These are phyloP conservation scores for Penicillium malachiteum DNA, from an alignment of 495 filamentous ascomycete genomes.

Conservation along the genomic window DNA sequence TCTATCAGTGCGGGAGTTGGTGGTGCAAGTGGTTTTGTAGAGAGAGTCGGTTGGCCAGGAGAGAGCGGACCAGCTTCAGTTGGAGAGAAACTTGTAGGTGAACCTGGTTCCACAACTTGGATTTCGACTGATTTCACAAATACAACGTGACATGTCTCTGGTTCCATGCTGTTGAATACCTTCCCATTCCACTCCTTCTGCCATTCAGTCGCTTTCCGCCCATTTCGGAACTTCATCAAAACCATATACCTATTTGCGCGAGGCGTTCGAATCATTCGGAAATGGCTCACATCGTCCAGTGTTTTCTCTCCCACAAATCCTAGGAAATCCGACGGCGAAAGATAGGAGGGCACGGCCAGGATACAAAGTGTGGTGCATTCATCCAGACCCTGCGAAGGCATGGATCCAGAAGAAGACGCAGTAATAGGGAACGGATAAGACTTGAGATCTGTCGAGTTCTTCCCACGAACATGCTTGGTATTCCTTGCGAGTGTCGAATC, in stretches of 20 bases:
- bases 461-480: neutral
- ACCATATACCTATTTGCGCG: slow-evolving; percentile 93
- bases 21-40: slow-evolving; percentile 81
- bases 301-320: slow-evolving; percentile 92
- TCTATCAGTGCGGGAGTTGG: slow-evolving; percentile 89
- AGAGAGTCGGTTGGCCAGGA: slow-evolving; percentile 54
- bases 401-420: slow-evolving; percentile 11
- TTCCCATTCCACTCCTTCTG: slow-evolving; percentile 90
- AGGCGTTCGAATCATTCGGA: slow-evolving; percentile 89
- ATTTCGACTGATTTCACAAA: slow-evolving; percentile 90
- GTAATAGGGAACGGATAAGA: slow-evolving; percentile 26
- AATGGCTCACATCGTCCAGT: slow-evolving; percentile 85
- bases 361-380: slow-evolving; percentile 91
- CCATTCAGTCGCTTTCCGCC: slow-evolving; percentile 72
- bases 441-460: slow-evolving; percentile 1
- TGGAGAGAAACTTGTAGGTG: slow-evolving; percentile 18
- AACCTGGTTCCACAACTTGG: slow-evolving; percentile 34
- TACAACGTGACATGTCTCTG: slow-evolving; percentile 93
- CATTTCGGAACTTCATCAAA: slow-evolving; percentile 88
- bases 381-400: slow-evolving; percentile 37
- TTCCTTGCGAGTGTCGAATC: slow-evolving; percentile 8
- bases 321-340: slow-evolving; percentile 86
- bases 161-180: slow-evolving; percentile 92
- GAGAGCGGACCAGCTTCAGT: slow-evolving; percentile 31
- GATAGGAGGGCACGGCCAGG: slow-evolving; percentile 89